Evolutionary conservation across 768 basidiomycete species (phyloP).

Genomic region (Erythrobasidium yunnanense): DNA sequence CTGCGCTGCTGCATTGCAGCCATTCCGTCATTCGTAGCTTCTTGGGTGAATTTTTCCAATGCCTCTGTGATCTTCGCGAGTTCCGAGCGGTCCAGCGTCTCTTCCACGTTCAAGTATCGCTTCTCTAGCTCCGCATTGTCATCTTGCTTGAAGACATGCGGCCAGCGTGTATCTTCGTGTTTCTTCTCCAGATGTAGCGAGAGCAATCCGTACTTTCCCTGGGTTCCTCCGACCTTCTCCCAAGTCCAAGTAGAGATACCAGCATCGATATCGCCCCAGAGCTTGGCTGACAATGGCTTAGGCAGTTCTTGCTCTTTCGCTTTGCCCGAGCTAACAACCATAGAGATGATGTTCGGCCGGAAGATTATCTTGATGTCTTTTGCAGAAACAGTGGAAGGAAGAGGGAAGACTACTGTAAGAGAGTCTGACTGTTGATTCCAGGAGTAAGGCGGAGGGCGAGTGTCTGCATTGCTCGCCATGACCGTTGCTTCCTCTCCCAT

Average conservation of each 20-base stretch:
- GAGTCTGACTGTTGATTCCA: conserved; percentile 84
- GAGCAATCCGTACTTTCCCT: conserved; percentile 53
- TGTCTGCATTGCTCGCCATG: background rate
- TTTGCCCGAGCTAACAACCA: conserved; percentile 46
- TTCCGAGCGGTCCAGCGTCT: conserved; percentile 77
- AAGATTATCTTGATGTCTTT: conserved; percentile 59
- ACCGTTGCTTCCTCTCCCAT: background rate
- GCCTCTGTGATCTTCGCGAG: conserved; percentile 65
- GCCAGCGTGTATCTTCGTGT: conserved; percentile 73
- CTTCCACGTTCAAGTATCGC: conserved; percentile 48
- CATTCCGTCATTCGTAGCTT: conserved; percentile 57
- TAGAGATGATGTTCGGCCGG: conserved; percentile 54
- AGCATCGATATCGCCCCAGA: conserved; percentile 72
- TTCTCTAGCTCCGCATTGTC: conserved; percentile 38
- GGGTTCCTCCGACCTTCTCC: conserved; percentile 62
- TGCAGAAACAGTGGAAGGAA: conserved; percentile 60
- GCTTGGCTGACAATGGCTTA: conserved; percentile 32
- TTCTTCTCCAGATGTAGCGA: conserved; percentile 78
- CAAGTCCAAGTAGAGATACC: conserved; percentile 86
- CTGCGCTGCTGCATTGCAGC: conserved; percentile 54
- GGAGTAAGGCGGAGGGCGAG: conserved; percentile 67
- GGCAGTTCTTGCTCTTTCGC: conserved; percentile 18
- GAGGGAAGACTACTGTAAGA: conserved; percentile 68
- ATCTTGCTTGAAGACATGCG: conserved; percentile 57
- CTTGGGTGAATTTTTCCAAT: conserved; percentile 72